Base-by-base conservation (phyloP, 1,284 basidiomycete genomes). In the Bondarzewia mesenterica region DNA sequence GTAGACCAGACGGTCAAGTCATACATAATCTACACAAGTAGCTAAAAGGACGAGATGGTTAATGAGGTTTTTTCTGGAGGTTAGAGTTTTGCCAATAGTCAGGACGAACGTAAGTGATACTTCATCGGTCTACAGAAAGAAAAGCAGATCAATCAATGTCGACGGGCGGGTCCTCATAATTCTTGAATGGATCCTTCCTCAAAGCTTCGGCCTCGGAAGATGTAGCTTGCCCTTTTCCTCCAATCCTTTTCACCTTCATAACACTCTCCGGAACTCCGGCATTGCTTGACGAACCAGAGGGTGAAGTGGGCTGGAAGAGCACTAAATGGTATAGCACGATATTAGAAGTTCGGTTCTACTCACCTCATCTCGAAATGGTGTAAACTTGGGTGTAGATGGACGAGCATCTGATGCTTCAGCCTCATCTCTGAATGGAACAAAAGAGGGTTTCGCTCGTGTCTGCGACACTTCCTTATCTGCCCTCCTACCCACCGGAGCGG, bases 181-280 rank as follows among this genome's bases (percentile, higher is more conserved):
- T 89, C 70, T 86, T 89, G 62, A 89, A 66, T 2, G 86, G 86
- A 61, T 88, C 82, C 58, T 77, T 85, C 50, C 84, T 70, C 51
- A 89, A 62, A 2, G 84, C 85, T 60, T 89, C 85, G 14, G 82
- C 82, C 61, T 88, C 84, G 1, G 78, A 75, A 25, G 70, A 62
- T 25, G 72, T 62, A 25, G 62, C 58, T 38, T 68, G 64, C 7
- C 68, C 69, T 44, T 65, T 72, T 21, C 66, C 60, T 47, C 70
- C 70, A 32, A 66, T 66, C 50, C 65, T 68, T 62, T 74, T 77
- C 27, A 71, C 67, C 58, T 80, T 85, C 75, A 85, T 84, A n/a
- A 80, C 71, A 15, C 78, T 72, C 36, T 74, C 74, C 18, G 72
- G 67, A 36, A 51, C 50, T 12, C 62, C 46, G 7, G 27, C 46